phyloP scores from a whole-genome alignment of 2,329 filamentous ascomycete species.

The Ophiostoma fasciatum region DNA sequence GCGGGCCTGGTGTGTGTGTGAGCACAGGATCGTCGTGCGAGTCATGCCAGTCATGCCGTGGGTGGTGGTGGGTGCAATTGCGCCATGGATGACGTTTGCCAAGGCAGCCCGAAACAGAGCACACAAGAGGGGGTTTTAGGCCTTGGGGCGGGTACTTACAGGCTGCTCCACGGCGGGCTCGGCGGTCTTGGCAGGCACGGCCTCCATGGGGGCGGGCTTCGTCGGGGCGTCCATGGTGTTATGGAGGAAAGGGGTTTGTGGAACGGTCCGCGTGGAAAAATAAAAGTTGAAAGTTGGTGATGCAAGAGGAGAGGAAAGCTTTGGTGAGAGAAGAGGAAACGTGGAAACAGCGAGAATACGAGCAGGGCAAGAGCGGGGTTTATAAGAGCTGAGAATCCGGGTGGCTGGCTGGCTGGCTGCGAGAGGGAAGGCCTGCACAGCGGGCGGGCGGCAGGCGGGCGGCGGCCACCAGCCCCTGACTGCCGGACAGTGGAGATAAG shows the following conservation, averaged over 20 bases:
- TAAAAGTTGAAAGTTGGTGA: too few relatives aligned
- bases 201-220: conserved; percentile 11
- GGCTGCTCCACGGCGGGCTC: conserved; percentile 15
- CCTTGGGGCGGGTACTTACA: conserved; percentile 12
- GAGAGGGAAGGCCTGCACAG: too few relatives aligned
- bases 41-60: too few relatives aligned
- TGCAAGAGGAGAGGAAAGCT: not conserved
- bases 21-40: not conserved
- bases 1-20: conserved; percentile 6
- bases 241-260: not conserved
- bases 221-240: conserved; percentile 13
- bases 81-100: not conserved
- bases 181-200: conserved; percentile 12
- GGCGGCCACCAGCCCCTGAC: too few relatives aligned
- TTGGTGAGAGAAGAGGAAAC: not conserved
- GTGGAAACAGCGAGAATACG: not conserved
- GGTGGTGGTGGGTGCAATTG: too few relatives aligned
- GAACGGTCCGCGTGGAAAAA: too few relatives aligned
- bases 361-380: too few relatives aligned
- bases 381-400: too few relatives aligned
- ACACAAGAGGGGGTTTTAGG: too few relatives aligned
- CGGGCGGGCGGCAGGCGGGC: too few relatives aligned
- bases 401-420: too few relatives aligned
- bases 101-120: not conserved
- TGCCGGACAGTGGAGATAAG: too few relatives aligned